phyloP scores from a whole-genome alignment of 2,329 filamentous ascomycete species.

The Ophiocordyceps camponoti-rufipedis region DNA sequence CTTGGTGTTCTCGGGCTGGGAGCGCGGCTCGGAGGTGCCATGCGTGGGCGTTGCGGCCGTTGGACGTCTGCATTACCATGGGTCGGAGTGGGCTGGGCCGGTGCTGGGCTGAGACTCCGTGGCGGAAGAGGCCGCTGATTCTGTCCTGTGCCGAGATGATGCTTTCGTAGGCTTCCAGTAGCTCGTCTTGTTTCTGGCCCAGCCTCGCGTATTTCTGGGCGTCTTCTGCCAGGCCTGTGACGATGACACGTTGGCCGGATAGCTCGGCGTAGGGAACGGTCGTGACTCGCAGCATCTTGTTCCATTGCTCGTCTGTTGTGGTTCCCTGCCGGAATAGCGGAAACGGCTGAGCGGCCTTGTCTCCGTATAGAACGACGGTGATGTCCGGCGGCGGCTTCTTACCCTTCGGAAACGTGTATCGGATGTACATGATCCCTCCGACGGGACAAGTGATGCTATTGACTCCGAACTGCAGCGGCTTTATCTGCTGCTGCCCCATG shows the following conservation, averaged over 20 bases:
- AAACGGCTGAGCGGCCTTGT: constrained; percentile 1
- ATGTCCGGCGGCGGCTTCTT: neutral
- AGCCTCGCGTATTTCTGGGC: neutral
- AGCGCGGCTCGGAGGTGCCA: neutral
- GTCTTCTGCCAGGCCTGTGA: neutral
- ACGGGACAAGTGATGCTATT: neutral
- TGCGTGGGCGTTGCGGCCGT: neutral
- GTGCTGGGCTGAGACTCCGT: neutral
- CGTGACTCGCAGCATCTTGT: neutral
- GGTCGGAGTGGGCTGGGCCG: constrained; percentile 1
- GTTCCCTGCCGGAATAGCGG: constrained; percentile 1
- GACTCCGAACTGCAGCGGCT: neutral
- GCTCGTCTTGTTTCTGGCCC: neutral
- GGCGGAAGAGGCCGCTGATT: constrained; percentile 1
- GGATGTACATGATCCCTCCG: constrained; percentile 3
- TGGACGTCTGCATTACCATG: neutral
- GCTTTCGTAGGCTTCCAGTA: neutral
- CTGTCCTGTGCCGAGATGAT: constrained; percentile 1
- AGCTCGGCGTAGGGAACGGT: constrained; percentile 3
- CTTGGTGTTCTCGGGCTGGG: neutral
- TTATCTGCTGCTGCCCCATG: neutral
- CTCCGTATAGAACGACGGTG: neutral
- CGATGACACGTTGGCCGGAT: constrained; percentile 1
- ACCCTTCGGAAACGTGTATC: neutral
- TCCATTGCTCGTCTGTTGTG: constrained; percentile 2